phyloP scores from a whole-genome alignment of 306 rosid genomes.

The Mucuna pruriens region DNA sequence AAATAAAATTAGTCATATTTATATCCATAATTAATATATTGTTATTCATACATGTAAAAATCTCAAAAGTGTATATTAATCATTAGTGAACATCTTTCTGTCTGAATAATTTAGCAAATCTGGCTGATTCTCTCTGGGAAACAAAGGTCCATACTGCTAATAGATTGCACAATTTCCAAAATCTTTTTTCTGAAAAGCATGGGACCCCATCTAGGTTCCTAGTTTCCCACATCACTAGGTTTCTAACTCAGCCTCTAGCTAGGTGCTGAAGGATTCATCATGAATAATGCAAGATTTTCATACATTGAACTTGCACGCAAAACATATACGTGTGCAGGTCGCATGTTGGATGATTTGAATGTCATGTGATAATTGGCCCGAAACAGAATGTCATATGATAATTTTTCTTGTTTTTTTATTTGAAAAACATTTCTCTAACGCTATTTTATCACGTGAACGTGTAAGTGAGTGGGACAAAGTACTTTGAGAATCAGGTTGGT shows the following conservation, averaged over 20 bases:
- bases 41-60: no score
- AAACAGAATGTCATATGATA: background rate
- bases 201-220: constrained; percentile 12
- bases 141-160: background rate
- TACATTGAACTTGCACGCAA: background rate
- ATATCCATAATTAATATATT: no score
- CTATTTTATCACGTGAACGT: background rate
- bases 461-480: background rate
- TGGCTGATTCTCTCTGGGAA: background rate
- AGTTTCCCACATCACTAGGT: no score
- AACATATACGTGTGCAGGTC: background rate
- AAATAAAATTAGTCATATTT: no score
- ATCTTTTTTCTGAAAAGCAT: background rate
- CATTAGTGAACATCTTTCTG: constrained; percentile 5
- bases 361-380: background rate
- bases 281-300: background rate
- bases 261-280: background rate
- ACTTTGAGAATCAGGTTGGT: background rate
- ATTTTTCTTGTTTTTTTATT: background rate
- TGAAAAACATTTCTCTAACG: background rate
- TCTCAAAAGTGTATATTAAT: no score
- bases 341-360: background rate
- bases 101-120: background rate
- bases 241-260: no score
- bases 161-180: constrained; percentile 9